Conservation (phyloP, 192 early-diverging fungal genomes). For the Umbelopsis ramanniana region DNA sequence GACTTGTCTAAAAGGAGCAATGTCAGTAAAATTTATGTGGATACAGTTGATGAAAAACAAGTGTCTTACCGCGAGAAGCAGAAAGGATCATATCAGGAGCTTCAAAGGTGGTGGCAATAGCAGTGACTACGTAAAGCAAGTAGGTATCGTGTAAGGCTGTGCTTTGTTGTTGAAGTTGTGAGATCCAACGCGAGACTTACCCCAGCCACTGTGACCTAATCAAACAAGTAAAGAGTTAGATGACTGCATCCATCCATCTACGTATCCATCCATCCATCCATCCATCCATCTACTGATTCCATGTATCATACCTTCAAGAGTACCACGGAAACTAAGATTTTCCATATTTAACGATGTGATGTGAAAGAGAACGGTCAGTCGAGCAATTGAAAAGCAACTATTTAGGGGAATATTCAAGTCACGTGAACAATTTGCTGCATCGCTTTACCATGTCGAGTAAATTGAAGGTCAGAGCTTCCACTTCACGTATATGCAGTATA, state of each 20-base stretch:
- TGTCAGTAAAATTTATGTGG: background rate
- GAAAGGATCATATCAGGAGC: conserved; percentile 96
- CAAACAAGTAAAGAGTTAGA: background rate
- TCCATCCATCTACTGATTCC: background rate
- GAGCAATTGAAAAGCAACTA: background rate
- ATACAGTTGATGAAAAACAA: background rate
- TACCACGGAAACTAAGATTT: conserved; percentile 41
- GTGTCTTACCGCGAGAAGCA: conserved; percentile 85
- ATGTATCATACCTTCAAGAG: conserved; percentile 35
- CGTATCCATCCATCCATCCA: conserved; percentile 34
- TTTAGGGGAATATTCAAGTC: background rate
- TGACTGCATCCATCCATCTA: conserved; percentile 35
- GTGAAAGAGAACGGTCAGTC: conserved; percentile 26
- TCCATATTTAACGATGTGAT: conserved; percentile 33
- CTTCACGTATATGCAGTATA: too few relatives aligned
- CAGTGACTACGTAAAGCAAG: conserved; percentile 68
- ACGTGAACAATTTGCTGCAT: background rate
- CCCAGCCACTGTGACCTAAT: conserved; percentile 45
- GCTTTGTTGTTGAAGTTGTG: background rate
- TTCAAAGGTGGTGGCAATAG: conserved; percentile 96
- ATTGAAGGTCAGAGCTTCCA: too few relatives aligned
- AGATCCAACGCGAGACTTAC: conserved; percentile 20
- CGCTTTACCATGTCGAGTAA: too few relatives aligned
- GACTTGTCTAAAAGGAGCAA: conserved; percentile 77
- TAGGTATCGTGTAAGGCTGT: background rate